Conservation (phyloP, 1,284 basidiomycete genomes). For the Heterobasidion parviporum region DNA sequence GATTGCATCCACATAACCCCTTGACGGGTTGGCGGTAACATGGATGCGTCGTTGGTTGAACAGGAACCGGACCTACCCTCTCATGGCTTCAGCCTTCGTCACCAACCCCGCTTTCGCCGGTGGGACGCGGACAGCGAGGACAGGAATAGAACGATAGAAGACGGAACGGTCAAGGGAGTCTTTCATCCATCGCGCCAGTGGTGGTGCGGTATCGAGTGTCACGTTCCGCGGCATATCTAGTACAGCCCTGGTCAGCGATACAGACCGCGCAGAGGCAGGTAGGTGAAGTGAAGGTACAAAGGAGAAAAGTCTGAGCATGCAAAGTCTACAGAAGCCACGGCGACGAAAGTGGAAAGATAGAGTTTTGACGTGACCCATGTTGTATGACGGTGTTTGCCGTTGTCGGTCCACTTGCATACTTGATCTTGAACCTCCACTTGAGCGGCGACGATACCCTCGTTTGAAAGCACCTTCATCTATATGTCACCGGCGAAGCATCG, state of each 20-base stretch:
- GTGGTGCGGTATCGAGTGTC: conserved; percentile 47
- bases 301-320: not conserved
- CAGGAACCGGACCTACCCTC: conserved; percentile 37
- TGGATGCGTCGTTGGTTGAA: no score
- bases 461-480: no score
- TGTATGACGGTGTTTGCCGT: not conserved
- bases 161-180: conserved; percentile 48
- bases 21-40: no score
- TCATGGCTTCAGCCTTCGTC: conserved; percentile 46
- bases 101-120: conserved; percentile 48
- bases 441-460: not conserved
- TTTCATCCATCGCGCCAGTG: conserved; percentile 35
- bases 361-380: not conserved
- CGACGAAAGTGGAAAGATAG: not conserved
- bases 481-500: no score
- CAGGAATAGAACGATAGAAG: conserved; percentile 56
- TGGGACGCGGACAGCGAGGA: conserved; percentile 61
- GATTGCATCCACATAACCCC: no score
- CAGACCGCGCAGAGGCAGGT: not conserved
- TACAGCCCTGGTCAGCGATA: not conserved
- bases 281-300: not conserved
- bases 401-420: not conserved
- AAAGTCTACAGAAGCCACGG: not conserved
- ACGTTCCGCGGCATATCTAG: conserved; percentile 14
- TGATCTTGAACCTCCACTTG: not conserved